Conservation (phyloP, 768 basidiomycete genomes). For the Dacryopinax primogenitus region DNA sequence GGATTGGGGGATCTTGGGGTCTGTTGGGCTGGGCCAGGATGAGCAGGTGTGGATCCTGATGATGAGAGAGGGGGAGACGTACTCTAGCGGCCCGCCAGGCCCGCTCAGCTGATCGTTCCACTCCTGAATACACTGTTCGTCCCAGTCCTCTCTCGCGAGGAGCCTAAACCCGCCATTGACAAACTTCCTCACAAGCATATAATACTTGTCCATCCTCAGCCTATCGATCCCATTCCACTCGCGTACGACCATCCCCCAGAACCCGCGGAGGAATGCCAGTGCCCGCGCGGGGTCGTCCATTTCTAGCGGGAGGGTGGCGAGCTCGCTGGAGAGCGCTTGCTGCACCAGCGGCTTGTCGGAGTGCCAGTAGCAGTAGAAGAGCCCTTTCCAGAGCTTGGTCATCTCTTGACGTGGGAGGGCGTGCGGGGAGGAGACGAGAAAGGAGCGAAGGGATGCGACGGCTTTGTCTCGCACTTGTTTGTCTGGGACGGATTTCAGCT, state of each 20-base stretch:
- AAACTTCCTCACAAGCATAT: conserved; percentile 84
- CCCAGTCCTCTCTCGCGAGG: conserved; percentile 61
- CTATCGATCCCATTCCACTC: conserved; percentile 93
- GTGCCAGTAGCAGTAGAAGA: conserved; percentile 99
- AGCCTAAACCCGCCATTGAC: conserved; percentile 75
- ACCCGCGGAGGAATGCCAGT: conserved; percentile 68
- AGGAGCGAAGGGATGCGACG: conserved; percentile 59
- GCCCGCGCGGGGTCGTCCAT: conserved; percentile 48
- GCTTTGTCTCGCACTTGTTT: conserved; percentile 89
- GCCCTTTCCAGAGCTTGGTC: conserved; percentile 91
- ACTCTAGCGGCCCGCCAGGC: conserved; percentile 79
- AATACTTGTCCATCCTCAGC: conserved; percentile 89
- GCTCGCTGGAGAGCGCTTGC: conserved; percentile 73
- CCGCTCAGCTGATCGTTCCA: conserved; percentile 56
- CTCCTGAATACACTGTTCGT: conserved; percentile 36
- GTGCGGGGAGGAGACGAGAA: conserved; percentile 56
- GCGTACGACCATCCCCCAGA: conserved; percentile 79
- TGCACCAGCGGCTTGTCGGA: conserved; percentile 96
- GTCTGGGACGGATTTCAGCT: conserved; percentile 36
- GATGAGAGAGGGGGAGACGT: conserved; percentile 20
- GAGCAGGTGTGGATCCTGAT: not conserved
- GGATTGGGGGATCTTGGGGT: conserved; percentile 61
- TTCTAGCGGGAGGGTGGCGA: conserved; percentile 66
- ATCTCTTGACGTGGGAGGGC: conserved; percentile 60
- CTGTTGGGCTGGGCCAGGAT: conserved; percentile 40